Percentiles rank a stretch among this genome's conserved stretches.
Evolutionary conservation across 2,329 filamentous ascomycete genomes (phyloP).

Genomic region (Bipolaris bicolor): DNA sequence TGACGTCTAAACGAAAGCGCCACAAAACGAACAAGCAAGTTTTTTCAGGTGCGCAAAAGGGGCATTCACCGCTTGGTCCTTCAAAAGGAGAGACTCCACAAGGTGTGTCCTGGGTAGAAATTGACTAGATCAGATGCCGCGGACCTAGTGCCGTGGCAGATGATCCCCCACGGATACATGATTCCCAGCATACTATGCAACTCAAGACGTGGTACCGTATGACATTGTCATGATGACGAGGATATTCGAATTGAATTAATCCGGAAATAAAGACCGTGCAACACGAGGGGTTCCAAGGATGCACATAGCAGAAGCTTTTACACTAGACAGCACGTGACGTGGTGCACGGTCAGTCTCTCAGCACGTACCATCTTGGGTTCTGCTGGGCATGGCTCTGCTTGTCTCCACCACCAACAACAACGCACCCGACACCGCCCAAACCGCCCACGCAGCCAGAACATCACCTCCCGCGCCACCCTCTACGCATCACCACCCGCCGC

Average conservation of each 20-base stretch:
- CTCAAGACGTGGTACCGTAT: not conserved
- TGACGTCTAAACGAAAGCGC: constrained; percentile 20
- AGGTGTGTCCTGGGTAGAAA: constrained; percentile 34
- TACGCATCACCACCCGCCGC: constrained; percentile 3
- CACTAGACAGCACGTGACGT: not conserved
- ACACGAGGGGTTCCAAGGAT: not conserved
- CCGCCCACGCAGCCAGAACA: constrained; percentile 8
- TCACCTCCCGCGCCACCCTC: not conserved
- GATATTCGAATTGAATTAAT: not conserved
- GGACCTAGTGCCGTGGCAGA: constrained; percentile 20
- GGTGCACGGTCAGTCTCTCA: not conserved
- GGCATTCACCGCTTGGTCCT: constrained; percentile 23
- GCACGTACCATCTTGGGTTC: constrained; percentile 10
- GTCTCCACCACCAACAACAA: constrained; percentile 30
- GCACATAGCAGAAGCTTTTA: not conserved
- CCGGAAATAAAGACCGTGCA: not conserved
- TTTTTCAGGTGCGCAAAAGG: constrained; percentile 23
- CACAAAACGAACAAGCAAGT: constrained; percentile 23
- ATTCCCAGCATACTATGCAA: not conserved
- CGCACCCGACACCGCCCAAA: constrained; percentile 18
- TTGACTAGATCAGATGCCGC: constrained; percentile 38
- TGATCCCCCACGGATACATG: constrained; percentile 29
- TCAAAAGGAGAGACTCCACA: constrained; percentile 22
- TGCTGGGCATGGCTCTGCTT: constrained; percentile 25
- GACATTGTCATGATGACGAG: too few species aligned